Conservation (phyloP, 805 yeast genomes). For the Candida montana region DNA sequence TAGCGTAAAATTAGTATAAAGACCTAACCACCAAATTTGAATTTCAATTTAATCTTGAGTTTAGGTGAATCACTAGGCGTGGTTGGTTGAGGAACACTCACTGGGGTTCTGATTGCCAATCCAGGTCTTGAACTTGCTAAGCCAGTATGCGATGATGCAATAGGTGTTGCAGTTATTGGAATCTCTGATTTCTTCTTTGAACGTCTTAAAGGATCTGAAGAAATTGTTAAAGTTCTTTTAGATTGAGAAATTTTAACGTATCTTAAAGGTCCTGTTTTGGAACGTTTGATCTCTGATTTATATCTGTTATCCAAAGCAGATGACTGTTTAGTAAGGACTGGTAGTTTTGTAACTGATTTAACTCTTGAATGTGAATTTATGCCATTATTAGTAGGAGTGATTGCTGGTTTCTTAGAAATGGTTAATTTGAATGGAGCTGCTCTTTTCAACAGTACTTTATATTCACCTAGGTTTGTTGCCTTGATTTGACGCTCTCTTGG, state of each 20-base stretch:
- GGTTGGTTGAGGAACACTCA: background rate
- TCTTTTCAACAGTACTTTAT: slow-evolving; percentile 53
- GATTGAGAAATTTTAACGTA: slow-evolving; percentile 37
- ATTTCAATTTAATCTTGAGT: slow-evolving; percentile 14
- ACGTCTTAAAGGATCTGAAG: slow-evolving; percentile 36
- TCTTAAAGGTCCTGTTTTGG: slow-evolving; percentile 29
- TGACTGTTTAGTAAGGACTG: slow-evolving; percentile 1
- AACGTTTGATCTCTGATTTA: slow-evolving; percentile 18
- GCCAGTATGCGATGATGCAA: no score
- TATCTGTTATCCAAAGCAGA: slow-evolving; percentile 1
- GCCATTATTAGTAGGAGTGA: background rate
- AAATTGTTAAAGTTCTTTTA: slow-evolving; percentile 32
- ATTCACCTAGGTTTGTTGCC: slow-evolving; percentile 49
- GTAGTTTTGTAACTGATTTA: slow-evolving; percentile 4
- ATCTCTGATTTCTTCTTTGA: slow-evolving; percentile 9
- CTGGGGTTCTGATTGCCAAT: background rate
- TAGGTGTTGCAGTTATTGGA: background rate
- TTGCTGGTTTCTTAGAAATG: slow-evolving; percentile 11
- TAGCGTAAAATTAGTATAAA: no score
- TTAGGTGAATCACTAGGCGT: background rate
- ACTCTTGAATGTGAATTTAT: slow-evolving; percentile 4
- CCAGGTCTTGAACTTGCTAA: background rate
- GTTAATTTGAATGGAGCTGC: slow-evolving; percentile 33
- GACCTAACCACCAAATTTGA: slow-evolving; percentile 7
- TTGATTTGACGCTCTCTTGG: slow-evolving; percentile 68